Base-by-base conservation (phyloP, 2,329 filamentous ascomycete species). In the Stromatinia cepivora region DNA sequence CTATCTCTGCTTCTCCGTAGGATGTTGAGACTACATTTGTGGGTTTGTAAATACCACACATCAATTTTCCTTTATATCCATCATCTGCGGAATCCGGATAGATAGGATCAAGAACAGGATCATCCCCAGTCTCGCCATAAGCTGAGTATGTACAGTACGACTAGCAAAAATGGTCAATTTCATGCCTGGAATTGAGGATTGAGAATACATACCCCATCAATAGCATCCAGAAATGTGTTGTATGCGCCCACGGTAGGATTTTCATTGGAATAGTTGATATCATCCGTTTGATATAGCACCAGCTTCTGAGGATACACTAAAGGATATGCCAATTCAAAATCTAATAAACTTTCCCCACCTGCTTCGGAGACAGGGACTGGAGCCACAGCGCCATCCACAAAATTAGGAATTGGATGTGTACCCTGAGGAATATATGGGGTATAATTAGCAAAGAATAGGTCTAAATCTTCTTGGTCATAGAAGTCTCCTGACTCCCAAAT, bases 401-500 rank as follows among this genome's bases (percentile, higher is more conserved):
- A 73, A 45, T 76, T 73, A 6, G 76, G 72, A 25, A 69, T 75
- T 4, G 78, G 64, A 75, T 76, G 15, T 72, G 79, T 76, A 75
- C 78, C 75, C 67, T 74, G 74, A 69, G 72, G 73, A 39, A 74
- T 72, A 62, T 78, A 76, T 0, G 78, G 79, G 62, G 81, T 77
- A 72, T 83, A 84, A 67, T 81, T 78, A 9, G 76, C 75, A 73
- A 84, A 85, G 75, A 82, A 85, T 22, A 80, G 71, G 72, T 86
- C 77, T 15, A 86, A 76, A 46, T 69, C 68, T 59, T 59, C 45
- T 66, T 69, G 68, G n/a, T 66, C 68, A 31, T 69, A 69, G 46
- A 66, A 50, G 46, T 87, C 83, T 34, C 80, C 83, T 73, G 84
- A 84, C 74, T 87, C 85, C 62, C 85, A 84, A 31, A 87, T 82